Conservation (phyloP, 2,329 filamentous ascomycete species). For the Acrocalymma vagum region DNA sequence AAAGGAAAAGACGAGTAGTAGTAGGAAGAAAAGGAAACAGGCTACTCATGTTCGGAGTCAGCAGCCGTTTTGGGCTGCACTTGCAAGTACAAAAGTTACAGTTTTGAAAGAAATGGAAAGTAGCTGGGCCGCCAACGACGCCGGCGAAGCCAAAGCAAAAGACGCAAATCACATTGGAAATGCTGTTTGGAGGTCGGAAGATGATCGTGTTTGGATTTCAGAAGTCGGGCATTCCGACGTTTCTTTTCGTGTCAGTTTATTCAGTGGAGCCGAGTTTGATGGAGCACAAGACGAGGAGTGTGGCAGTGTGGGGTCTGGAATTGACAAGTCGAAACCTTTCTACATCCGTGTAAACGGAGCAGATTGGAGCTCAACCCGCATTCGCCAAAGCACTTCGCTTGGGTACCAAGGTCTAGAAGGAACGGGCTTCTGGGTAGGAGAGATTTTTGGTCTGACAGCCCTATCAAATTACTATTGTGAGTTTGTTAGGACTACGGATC, state of each 20-base stretch:
- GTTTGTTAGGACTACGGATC: slow-evolving; percentile 74
- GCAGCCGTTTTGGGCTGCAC: slow-evolving; percentile 92
- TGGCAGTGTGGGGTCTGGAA: slow-evolving; percentile 55
- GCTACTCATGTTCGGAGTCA: slow-evolving; percentile 89
- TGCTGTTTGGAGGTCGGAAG: slow-evolving; percentile 74
- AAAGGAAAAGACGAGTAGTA: slow-evolving; percentile 69
- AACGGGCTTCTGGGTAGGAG: slow-evolving; percentile 71
- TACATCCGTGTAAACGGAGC: slow-evolving; percentile 82
- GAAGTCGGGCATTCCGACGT: slow-evolving; percentile 82
- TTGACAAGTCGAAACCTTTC: slow-evolving; percentile 77
- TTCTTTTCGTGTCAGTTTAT: slow-evolving; percentile 76
- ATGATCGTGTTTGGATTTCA: slow-evolving; percentile 80
- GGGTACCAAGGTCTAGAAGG: slow-evolving; percentile 54
- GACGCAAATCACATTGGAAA: slow-evolving; percentile 81
- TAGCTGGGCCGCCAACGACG: slow-evolving; percentile 78
- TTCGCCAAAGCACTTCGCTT: slow-evolving; percentile 62
- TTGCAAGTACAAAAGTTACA: slow-evolving; percentile 95
- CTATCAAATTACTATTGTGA: slow-evolving; percentile 81
- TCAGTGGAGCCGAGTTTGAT: slow-evolving; percentile 56
- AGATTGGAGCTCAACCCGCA: slow-evolving; percentile 80
- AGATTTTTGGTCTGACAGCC: slow-evolving; percentile 73
- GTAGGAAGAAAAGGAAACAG: slow-evolving; percentile 88
- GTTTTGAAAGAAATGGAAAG: slow-evolving; percentile 83
- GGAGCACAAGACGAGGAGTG: slow-evolving; percentile 44
- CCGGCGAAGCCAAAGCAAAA: slow-evolving; percentile 76